Conservation (phyloP, 2,329 filamentous ascomycete species). For the Talaromyces sp. region DNA sequence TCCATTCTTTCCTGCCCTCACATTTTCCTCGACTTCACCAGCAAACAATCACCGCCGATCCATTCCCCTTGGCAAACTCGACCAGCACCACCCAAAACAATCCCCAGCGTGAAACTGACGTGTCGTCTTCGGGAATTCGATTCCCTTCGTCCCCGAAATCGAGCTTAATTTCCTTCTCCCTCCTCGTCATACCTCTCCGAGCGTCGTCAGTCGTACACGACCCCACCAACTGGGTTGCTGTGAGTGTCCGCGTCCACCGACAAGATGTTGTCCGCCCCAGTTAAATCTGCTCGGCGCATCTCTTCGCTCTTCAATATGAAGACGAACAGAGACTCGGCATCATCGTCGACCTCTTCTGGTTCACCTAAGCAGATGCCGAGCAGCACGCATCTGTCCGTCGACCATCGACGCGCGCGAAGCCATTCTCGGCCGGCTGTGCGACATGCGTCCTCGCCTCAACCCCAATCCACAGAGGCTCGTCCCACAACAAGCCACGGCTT, state of each 20-base stretch:
- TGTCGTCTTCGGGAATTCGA: conserved; percentile 4
- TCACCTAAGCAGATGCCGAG: conserved; percentile 27
- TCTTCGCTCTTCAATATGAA: conserved; percentile 46
- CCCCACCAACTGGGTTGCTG: not conserved
- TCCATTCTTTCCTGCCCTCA: conserved; percentile 11
- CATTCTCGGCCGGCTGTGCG: conserved; percentile 31
- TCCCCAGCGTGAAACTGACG: not conserved
- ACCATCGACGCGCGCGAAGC: conserved; percentile 25
- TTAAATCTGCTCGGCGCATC: conserved; percentile 45
- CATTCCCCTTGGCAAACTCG: conserved; percentile 17
- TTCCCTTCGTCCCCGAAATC: not conserved
- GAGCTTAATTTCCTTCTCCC: not conserved
- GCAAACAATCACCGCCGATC: conserved; percentile 16
- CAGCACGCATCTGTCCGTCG: conserved; percentile 19
- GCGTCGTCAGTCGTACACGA: conserved; percentile 1
- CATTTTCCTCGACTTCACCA: not conserved
- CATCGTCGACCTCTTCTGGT: conserved; percentile 24
- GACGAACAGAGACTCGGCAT: conserved; percentile 32
- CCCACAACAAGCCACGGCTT: conserved; percentile 26
- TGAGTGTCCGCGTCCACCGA: not conserved
- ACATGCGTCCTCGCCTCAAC: conserved; percentile 33
- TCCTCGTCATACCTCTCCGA: conserved; percentile 1
- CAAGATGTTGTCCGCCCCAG: conserved; percentile 41
- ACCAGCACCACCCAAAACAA: conserved; percentile 15
- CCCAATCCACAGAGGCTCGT: conserved; percentile 27